These are phyloP conservation scores for Ophiostoma triangulosporum DNA, from an alignment of 2,329 filamentous ascomycete species.

Conservation along the genomic window DNA sequence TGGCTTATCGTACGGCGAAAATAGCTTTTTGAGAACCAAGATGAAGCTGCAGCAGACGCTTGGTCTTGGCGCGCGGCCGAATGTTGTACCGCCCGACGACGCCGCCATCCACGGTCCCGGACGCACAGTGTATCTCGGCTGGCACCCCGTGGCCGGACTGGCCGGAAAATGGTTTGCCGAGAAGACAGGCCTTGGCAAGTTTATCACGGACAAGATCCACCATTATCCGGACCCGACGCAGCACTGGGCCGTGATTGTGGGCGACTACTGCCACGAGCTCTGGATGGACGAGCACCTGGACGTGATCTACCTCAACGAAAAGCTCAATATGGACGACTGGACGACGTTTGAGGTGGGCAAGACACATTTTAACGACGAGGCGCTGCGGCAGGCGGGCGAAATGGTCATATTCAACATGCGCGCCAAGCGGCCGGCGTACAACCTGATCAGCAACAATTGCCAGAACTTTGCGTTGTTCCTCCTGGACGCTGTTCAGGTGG, in stretches of 20 bases:
- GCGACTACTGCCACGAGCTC: slow-evolving; percentile 41
- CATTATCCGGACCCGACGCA: slow-evolving; percentile 45
- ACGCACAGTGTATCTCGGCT: slow-evolving; percentile 38
- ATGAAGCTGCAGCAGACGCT: slow-evolving; percentile 28
- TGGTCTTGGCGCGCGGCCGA: slow-evolving; percentile 30
- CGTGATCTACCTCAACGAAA: slow-evolving; percentile 42
- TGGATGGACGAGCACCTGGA: slow-evolving; percentile 48
- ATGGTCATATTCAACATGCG: slow-evolving; percentile 40
- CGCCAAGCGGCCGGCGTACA: slow-evolving; percentile 35
- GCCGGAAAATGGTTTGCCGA: slow-evolving; percentile 47
- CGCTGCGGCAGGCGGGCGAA: slow-evolving; percentile 34
- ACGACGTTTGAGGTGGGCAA: slow-evolving; percentile 36
- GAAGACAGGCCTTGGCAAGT: slow-evolving; percentile 37
- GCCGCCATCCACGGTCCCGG: slow-evolving; percentile 23
- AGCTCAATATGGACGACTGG: slow-evolving; percentile 33
- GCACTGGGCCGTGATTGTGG: slow-evolving; percentile 46
- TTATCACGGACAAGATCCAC: slow-evolving; percentile 41
- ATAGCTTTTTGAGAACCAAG: slow-evolving; percentile 26
- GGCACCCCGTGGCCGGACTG: slow-evolving; percentile 43
- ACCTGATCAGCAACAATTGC: slow-evolving; percentile 47
- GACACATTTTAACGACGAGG: slow-evolving; percentile 42
- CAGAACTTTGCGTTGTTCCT: slow-evolving; percentile 41
- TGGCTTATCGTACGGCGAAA: slow-evolving; percentile 9
- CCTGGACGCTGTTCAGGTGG: slow-evolving; percentile 40
- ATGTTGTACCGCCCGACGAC: slow-evolving; percentile 28